Base-by-base conservation (phyloP, 208 protist species). In the Paratrypanosoma confusum region DNA sequence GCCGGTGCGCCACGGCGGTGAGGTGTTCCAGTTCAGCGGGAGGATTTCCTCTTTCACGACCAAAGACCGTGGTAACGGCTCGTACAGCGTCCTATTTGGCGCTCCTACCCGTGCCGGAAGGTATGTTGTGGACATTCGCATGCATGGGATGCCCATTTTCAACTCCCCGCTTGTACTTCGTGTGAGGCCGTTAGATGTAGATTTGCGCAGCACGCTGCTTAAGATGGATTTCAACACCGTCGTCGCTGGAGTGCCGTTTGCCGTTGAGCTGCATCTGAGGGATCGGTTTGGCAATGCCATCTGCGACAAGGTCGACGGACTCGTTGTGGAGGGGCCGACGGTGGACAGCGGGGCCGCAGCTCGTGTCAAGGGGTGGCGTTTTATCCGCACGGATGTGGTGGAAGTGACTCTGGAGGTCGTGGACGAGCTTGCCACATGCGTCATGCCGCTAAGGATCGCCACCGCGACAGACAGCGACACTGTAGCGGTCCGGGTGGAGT, bases 61-160 rank as follows among this genome's bases (percentile, higher is more conserved):
- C 4, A 40, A 48, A 24, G 62, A 52, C 20, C n/a, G 22, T 2
- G 60, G 59, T 18, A 56, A 51, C 26, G 67, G 66, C 3, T 42
- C 38, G 1, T 81, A 76, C 46, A 17, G 18, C 41, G 44, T 88
- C 1, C 41, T 31, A 16, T 81, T 73, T 44, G 57, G 50, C 5
- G 66, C 71, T 1, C 71, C 79, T 2, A 46, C 29, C 0, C 62
- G 43, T n/a, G 44, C 62, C 20, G 74, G 79, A 5, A 39, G 50
- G 20, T 57, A 80, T 46, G 43, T 61, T 28, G 56, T 82, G 38
- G 62, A 81, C 33, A 52, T 81, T 26, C 45, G 77, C 3, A 48
- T 82, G 36, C 63, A 72, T 38, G 79, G 71, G 0, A 65, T 83
- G 45, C 79, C 64, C 16, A 42, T 88, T 7, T 58, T 75, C 8